Conservation (phyloP, 805 yeast genomes). For the Metschnikowia bowlesiae region DNA sequence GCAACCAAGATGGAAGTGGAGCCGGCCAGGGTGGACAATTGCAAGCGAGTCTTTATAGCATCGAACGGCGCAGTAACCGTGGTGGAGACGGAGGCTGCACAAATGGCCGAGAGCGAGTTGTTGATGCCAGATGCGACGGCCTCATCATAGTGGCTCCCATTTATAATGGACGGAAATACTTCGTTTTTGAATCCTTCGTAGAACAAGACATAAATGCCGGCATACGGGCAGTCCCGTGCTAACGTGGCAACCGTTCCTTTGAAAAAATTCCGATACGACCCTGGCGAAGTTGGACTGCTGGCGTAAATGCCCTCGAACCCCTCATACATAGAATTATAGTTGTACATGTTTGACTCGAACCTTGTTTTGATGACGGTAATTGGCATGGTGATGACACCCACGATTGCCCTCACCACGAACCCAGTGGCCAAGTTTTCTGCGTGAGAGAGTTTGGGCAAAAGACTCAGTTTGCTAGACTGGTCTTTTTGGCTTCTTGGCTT, state of each 20-base stretch:
- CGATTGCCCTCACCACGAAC: constrained; percentile 69
- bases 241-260: constrained; percentile 85
- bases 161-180: constrained; percentile 38
- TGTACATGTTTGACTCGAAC: constrained; percentile 75
- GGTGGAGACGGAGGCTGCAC: constrained; percentile 77
- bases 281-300: constrained; percentile 25
- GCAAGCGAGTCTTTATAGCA: constrained; percentile 88
- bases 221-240: constrained; percentile 91
- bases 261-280: constrained; percentile 65
- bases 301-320: constrained; percentile 56
- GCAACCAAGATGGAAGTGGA: constrained; percentile 36
- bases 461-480: constrained; percentile 19
- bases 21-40: constrained; percentile 48
- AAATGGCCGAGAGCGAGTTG: constrained; percentile 71
- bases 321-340: constrained; percentile 58
- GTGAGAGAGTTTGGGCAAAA: constrained; percentile 68
- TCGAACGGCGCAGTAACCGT: constrained; percentile 92
- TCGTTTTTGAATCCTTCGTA: constrained; percentile 72
- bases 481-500: constrained; percentile 22
- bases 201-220: constrained; percentile 83
- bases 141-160: constrained; percentile 9
- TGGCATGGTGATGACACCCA: constrained; percentile 92
- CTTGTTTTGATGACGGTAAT: constrained; percentile 86
- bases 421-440: constrained; percentile 73
- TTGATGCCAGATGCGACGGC: constrained; percentile 11